phyloP scores from a whole-genome alignment of 129 eudicot genomes.

The Flaveria bidentis region DNA sequence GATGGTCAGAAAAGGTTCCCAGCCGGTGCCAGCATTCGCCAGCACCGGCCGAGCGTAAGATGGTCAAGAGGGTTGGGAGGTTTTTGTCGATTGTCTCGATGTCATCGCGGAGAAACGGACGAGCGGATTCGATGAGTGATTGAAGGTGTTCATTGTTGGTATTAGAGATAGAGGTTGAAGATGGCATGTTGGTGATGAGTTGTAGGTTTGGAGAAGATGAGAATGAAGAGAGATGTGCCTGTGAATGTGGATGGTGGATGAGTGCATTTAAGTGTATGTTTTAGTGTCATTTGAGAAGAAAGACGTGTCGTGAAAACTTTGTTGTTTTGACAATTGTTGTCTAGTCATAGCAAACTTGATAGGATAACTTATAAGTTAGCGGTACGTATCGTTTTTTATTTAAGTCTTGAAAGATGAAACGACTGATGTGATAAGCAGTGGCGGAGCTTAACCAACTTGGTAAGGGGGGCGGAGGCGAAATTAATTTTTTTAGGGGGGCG shows the following conservation, averaged over 20 bases:
- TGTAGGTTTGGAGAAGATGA: background rate
- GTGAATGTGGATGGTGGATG: background rate
- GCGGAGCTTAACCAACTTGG: too few relatives aligned
- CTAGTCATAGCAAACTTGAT: background rate
- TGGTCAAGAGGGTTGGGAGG: constrained; percentile 56
- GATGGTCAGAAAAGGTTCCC: constrained; percentile 87
- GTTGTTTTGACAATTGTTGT: background rate
- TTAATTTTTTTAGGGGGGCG: too few relatives aligned
- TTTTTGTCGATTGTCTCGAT: constrained; percentile 47
- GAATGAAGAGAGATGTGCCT: constrained; percentile 13
- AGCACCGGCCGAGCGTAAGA: constrained; percentile 77
- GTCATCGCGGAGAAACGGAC: constrained; percentile 77
- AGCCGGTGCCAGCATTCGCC: constrained; percentile 96
- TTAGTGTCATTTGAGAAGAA: constrained; percentile 12
- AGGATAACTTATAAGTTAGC: too few relatives aligned
- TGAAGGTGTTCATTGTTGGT: constrained; percentile 30
- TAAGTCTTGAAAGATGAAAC: too few relatives aligned
- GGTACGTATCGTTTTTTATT: too few relatives aligned
- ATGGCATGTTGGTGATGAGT: constrained; percentile 20
- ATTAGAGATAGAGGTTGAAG: constrained; percentile 23
- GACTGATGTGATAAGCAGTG: too few relatives aligned
- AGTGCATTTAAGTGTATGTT: background rate
- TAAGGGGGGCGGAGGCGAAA: too few relatives aligned
- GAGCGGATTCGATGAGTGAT: constrained; percentile 46
- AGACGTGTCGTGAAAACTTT: background rate